Conservation (phyloP, 345 rosid genomes). For the Eucalyptus sp. region DNA sequence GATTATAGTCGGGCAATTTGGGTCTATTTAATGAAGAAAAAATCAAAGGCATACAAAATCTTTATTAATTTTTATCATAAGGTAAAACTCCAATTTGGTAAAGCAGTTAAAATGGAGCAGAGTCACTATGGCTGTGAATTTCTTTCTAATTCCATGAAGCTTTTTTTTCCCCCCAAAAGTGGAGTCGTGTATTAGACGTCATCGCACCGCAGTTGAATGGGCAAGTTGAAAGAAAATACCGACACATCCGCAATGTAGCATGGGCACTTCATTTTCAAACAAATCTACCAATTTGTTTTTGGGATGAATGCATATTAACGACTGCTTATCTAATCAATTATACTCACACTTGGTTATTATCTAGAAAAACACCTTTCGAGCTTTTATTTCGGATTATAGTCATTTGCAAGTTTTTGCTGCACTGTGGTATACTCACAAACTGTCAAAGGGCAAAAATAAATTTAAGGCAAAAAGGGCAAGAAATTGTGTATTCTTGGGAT, state of each 20-base stretch:
- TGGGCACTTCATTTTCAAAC: neutral
- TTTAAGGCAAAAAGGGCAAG: neutral
- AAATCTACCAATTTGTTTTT: neutral
- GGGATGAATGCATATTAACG: neutral
- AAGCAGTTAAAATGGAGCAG: neutral
- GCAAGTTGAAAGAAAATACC: neutral
- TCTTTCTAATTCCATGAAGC: neutral
- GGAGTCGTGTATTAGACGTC: neutral
- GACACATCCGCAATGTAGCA: neutral
- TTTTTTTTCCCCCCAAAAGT: neutral
- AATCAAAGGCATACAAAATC: neutral
- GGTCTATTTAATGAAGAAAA: neutral
- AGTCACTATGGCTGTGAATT: neutral
- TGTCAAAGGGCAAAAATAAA: neutral
- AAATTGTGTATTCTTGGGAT: neutral
- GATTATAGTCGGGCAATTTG: neutral
- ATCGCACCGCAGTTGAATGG: neutral
- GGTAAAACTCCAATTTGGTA: neutral
- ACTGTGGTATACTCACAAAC: neutral
- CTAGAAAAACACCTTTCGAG: neutral
- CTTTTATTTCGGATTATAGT: neutral
- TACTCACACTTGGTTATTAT: neutral
- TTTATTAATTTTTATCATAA: neutral
- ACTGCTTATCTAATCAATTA: neutral
- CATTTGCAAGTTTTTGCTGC: neutral